A percentile compares a stretch with the other conserved stretches of the same genome.
Conservation (phyloP, 2,329 filamentous ascomycete genomes). For the Parascedosporium putredinis region DNA sequence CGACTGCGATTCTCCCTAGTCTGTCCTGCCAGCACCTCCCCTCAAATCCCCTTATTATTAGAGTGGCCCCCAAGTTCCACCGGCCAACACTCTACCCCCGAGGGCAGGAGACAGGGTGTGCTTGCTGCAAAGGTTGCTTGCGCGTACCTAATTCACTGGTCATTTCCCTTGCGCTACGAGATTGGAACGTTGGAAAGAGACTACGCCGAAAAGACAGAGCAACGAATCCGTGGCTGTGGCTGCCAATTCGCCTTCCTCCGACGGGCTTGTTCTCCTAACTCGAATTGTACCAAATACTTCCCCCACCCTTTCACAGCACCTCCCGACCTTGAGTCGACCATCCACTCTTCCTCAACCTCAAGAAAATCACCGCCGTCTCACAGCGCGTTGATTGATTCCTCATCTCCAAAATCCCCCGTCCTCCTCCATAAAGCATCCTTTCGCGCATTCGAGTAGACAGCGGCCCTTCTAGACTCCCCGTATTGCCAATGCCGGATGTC, state of each 20-base stretch:
- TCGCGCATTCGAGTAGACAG: slow-evolving; percentile 3
- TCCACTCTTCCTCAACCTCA: neutral
- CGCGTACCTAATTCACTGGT: too few species aligned
- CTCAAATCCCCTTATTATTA: slow-evolving; percentile 4
- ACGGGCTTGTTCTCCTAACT: neutral
- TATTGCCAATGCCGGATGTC: slow-evolving; percentile 7
- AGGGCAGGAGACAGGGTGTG: neutral
- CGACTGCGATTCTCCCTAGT: too few species aligned
- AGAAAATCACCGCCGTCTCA: slow-evolving; percentile 2
- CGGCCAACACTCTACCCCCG: neutral
- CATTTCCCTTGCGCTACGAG: too few species aligned
- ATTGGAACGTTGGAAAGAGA: too few species aligned
- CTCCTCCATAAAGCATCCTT: slow-evolving; percentile 5
- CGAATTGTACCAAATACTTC: slow-evolving; percentile 2
- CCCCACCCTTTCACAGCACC: slow-evolving; percentile 7
- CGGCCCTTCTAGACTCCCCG: neutral
- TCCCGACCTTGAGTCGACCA: slow-evolving; percentile 3
- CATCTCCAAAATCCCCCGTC: neutral
- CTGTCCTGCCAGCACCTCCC: neutral
- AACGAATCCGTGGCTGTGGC: neutral
- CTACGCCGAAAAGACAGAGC: neutral
- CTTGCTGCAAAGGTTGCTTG: too few species aligned
- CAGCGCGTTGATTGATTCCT: slow-evolving; percentile 5
- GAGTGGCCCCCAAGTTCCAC: slow-evolving; percentile 4
- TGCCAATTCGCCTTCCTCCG: slow-evolving; percentile 4